Evolutionary conservation across 805 yeast genomes (phyloP).

Genomic region (Yarrowia bubula): DNA sequence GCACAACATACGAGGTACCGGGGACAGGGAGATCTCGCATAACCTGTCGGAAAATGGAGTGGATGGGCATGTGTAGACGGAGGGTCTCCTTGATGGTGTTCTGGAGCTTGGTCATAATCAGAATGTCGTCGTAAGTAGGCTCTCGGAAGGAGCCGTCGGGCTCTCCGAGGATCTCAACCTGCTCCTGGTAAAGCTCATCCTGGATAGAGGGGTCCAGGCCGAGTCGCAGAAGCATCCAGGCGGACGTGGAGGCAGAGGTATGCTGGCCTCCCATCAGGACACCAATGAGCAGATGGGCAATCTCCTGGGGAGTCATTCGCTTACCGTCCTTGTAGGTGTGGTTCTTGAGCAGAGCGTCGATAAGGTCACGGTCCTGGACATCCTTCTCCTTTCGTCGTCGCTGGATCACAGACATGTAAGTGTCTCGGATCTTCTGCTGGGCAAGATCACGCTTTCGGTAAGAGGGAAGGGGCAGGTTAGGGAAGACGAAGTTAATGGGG

Average conservation of each 20-base stretch:
- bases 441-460: slow-evolving; percentile 86
- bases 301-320: slow-evolving; percentile 90
- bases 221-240: slow-evolving; percentile 90
- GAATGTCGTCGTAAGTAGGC: slow-evolving; percentile 77
- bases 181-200: slow-evolving; percentile 75
- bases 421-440: slow-evolving; percentile 71
- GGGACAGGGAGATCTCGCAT: slow-evolving; percentile 75
- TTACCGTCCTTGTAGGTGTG: slow-evolving; percentile 92
- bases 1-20: slow-evolving; percentile 74
- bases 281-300: slow-evolving; percentile 91
- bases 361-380: slow-evolving; percentile 79
- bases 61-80: slow-evolving; percentile 94
- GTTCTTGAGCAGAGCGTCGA: slow-evolving; percentile 78
- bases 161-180: slow-evolving; percentile 54
- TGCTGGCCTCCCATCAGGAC: slow-evolving; percentile 99
- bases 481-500: slow-evolving; percentile 93
- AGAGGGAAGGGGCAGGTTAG: slow-evolving; percentile 83
- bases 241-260: slow-evolving; percentile 92
- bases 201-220: slow-evolving; percentile 85
- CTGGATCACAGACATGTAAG: slow-evolving; percentile 76
- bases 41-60: slow-evolving; percentile 92
- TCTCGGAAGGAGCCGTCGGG: slow-evolving; percentile 46
- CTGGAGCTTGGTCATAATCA: slow-evolving; percentile 75
- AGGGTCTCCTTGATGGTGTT: slow-evolving; percentile 88
- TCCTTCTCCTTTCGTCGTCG: slow-evolving; percentile 75